These are phyloP conservation scores for Kalmusia sp. DNA, from an alignment of 2,329 filamentous ascomycete species.

Conservation along the genomic window DNA sequence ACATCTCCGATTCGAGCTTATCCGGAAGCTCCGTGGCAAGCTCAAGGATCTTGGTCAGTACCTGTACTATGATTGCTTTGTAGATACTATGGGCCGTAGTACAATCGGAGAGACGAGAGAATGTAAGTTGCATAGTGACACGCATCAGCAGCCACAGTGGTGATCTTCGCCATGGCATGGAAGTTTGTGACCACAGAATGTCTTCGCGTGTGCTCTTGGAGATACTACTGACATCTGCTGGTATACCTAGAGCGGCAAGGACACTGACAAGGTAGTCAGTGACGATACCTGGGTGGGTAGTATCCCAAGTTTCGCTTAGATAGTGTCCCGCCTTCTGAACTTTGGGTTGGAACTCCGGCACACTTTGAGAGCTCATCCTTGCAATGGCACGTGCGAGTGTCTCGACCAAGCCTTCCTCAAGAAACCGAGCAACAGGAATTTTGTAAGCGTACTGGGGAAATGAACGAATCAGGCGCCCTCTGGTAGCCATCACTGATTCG, in stretches of 20 bases:
- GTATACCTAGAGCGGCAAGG: conserved; percentile 43
- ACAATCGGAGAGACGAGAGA: conserved; percentile 27
- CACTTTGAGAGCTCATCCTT: conserved; percentile 46
- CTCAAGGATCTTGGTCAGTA: conserved; percentile 53
- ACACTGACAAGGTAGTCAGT: conserved; percentile 59
- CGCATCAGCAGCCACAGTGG: conserved; percentile 64
- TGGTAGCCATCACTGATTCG: conserved; percentile 43
- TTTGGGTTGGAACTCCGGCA: conserved; percentile 42
- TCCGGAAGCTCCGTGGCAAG: not conserved
- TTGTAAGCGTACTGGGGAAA: conserved; percentile 54
- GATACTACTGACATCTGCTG: conserved; percentile 39
- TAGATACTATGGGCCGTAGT: conserved; percentile 42
- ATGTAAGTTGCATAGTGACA: conserved; percentile 55
- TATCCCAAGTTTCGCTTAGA: conserved; percentile 57
- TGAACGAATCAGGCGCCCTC: conserved; percentile 50
- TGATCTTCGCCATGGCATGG: conserved; percentile 59
- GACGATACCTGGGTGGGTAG: conserved; percentile 57
- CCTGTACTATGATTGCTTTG: conserved; percentile 60
- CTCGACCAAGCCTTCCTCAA: conserved; percentile 19
- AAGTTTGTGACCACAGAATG: conserved; percentile 52
- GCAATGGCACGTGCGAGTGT: conserved; percentile 42
- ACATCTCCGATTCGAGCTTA: not conserved
- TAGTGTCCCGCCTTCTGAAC: conserved; percentile 48
- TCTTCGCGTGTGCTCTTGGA: conserved; percentile 64
- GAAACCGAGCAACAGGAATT: conserved; percentile 33